Evolutionary conservation across 139 green algal species (phyloP), one percentile per base, ranked within the genome.

Genomic region (Chlorella sp.): DNA sequence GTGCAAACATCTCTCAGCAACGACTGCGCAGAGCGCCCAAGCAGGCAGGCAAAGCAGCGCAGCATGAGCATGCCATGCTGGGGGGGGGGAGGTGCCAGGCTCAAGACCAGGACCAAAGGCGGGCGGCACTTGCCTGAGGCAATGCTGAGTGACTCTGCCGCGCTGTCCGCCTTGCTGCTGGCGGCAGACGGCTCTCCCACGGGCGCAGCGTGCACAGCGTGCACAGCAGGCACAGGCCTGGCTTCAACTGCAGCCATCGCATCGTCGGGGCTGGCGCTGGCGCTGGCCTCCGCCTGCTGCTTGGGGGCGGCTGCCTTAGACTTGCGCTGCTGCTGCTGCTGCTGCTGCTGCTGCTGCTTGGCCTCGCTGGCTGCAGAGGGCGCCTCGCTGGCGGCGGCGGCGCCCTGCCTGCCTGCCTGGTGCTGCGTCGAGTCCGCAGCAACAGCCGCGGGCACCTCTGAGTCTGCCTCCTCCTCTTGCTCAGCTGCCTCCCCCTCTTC

Each of bases 261-360:
- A 40, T 83, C 71, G 39, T 9, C 9, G 48, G 48, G 30, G 78
- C 26, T 26, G 42, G 42, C 48, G 40, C 21, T 42, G 32, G 22
- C 36, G 15, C 11, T 42, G 30, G 42, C 30, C 42, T 85, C 30
- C 12, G 42, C 15, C 80, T 85, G 80, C 80, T 39, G 80, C 83
- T 87, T 87, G 21, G 81, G n/a, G 14, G 83, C 26, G 19, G 83
- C 11, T 4, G 73, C 24, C 73, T 89, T 89, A 26, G 9, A 48
- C 73, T 83, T 89, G 34, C 34, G 40, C 71, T 81, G 40, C 66
- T 88, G 83, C 81, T 73, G 81, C 80, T 85, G 40, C 71, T 81
- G 40, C 66, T 88, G 83, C 81, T 73, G 81, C 80, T 85, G 40
- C 64, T 81, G 75, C 40, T 84, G 79, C 79, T 68, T 61, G 48